These are phyloP conservation scores for Irpex sp. DNA, from an alignment of 1,284 basidiomycete genomes.

Conservation along the genomic window DNA sequence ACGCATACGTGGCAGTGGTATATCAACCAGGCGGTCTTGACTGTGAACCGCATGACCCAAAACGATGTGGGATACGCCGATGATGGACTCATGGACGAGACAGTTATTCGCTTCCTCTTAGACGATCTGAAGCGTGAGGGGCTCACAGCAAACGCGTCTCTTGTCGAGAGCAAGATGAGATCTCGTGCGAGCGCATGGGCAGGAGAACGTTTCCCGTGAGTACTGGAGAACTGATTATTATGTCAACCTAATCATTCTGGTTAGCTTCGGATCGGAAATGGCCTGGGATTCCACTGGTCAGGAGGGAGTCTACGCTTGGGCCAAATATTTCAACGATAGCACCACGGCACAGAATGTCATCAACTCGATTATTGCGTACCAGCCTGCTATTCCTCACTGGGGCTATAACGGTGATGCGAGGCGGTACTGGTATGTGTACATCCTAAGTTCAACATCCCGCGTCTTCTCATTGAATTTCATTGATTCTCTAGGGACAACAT, in stretches of 20 bases:
- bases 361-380: conserved; percentile 57
- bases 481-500: conserved; percentile 45
- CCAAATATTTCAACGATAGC: conserved; percentile 51
- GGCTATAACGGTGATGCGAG: conserved; percentile 60
- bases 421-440: conserved; percentile 44
- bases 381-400: conserved; percentile 57
- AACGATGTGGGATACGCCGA: conserved; percentile 42
- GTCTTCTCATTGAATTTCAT: neutral
- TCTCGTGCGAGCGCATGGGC: conserved; percentile 44
- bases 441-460: neutral
- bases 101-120: conserved; percentile 44
- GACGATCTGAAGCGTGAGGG: conserved; percentile 54
- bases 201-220: conserved; percentile 48
- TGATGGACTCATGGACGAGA: conserved; percentile 58
- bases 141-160: conserved; percentile 42
- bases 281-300: conserved; percentile 63
- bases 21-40: conserved; percentile 50
- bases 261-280: conserved; percentile 57
- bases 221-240: neutral
- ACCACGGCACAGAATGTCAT: conserved; percentile 48
- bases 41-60: conserved; percentile 45
- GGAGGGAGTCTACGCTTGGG: conserved; percentile 55
- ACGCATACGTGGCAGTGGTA: conserved; percentile 54
- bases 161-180: conserved; percentile 46
- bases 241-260: neutral